These are phyloP conservation scores for Schizochytrium sp. DNA, from an alignment of 108 stramenopile species.

Conservation along the genomic window DNA sequence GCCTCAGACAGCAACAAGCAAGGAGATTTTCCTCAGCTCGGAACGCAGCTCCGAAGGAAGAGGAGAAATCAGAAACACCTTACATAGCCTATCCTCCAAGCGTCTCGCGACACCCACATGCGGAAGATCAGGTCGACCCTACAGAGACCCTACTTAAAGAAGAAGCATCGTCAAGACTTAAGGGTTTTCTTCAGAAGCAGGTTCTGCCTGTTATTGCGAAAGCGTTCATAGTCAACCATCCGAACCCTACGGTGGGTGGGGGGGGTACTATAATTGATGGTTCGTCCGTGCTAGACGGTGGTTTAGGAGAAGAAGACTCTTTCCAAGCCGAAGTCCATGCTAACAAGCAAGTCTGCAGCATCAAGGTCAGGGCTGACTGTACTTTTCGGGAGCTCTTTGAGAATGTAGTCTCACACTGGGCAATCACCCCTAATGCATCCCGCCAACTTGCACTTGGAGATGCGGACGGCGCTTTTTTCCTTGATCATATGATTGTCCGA, in stretches of 20 bases:
- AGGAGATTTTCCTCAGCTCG: background rate
- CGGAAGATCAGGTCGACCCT: background rate
- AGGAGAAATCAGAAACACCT: too few relatives aligned
- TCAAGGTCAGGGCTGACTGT: background rate
- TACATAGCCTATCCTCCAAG: background rate
- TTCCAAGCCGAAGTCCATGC: slow-evolving; percentile 18
- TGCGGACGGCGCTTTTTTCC: background rate
- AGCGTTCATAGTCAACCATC: background rate
- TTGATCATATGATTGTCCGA: background rate
- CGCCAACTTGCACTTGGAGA: background rate
- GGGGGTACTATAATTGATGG: background rate
- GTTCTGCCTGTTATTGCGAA: background rate
- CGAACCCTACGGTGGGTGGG: background rate
- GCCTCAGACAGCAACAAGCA: background rate
- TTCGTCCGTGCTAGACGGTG: too few relatives aligned
- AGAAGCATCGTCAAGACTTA: background rate
- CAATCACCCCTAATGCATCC: background rate
- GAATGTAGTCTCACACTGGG: background rate
- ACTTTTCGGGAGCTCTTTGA: slow-evolving; percentile 26
- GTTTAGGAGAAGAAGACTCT: background rate
- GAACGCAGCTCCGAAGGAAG: background rate
- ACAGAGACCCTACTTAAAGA: background rate
- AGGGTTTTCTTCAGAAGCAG: background rate
- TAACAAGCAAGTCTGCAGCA: background rate
- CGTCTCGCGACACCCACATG: background rate